These are phyloP conservation scores for Dipsacomyces acuminosporus DNA, from an alignment of 371 early-diverging fungal genomes.

Conservation along the genomic window DNA sequence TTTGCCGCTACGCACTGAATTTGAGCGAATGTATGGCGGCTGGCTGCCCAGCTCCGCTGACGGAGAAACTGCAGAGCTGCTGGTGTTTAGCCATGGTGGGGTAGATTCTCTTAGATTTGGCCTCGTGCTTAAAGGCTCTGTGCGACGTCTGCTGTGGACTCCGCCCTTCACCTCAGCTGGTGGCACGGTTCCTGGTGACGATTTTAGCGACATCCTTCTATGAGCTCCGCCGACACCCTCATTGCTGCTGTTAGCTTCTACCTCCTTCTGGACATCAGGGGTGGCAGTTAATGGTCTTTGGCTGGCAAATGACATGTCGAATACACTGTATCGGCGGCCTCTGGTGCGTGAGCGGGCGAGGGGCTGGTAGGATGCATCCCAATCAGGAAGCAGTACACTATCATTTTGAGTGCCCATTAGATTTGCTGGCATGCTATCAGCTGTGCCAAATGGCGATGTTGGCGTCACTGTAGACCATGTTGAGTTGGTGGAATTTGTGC, in stretches of 20 bases:
- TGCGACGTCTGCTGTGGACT: too few species aligned
- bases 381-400: slow-evolving; percentile 14
- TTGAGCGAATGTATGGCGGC: background rate
- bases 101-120: too few species aligned
- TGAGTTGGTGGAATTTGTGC: slow-evolving; percentile 34
- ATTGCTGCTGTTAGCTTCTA: too few species aligned
- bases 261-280: background rate
- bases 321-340: slow-evolving; percentile 40
- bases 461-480: slow-evolving; percentile 36
- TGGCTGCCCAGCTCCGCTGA: background rate
- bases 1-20: too few species aligned
- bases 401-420: slow-evolving; percentile 4
- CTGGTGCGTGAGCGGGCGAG: slow-evolving; percentile 9
- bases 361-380: slow-evolving; percentile 16
- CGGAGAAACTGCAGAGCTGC: background rate
- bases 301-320: slow-evolving; percentile 33
- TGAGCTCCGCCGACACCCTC: too few species aligned
- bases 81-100: background rate
- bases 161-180: too few species aligned
- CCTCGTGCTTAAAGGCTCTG: too few species aligned
- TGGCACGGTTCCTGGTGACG: too few species aligned
- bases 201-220: too few species aligned
- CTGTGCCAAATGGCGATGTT: slow-evolving; percentile 13
- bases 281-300: slow-evolving; percentile 4
- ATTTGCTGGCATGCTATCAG: background rate